Base-by-base conservation (phyloP, 805 yeast genomes). In the Saturnispora bothae region DNA sequence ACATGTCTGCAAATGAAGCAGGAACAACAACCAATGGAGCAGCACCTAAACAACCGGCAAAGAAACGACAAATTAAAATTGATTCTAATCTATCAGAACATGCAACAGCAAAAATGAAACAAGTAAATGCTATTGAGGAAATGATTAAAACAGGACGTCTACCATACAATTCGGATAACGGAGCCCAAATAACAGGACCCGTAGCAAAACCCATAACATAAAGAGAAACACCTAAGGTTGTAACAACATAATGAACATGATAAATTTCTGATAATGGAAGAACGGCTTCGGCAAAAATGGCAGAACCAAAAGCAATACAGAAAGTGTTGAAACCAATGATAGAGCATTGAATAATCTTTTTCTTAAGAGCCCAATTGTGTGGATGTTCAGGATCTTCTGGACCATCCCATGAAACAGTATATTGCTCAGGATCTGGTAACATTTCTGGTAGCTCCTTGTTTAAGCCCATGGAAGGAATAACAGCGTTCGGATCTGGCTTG, bases 141-240 rank as follows among this genome's bases (percentile, higher is more conserved):
- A 74, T 44, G 2, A 80, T 46, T 39, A 82, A 50, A 13, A 83
- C 76, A 14, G 69, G 57, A 54, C 72, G 71, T 57, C 95, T 71
- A 39, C 94, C 92, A 47, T 68, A 78, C 27, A 79, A 51, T 56
- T 82, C 94, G n/a, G 89, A 78, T 27, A 82, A 55, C 4, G 95
- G 95, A 19, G 92, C 96, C 85, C 92, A 88, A 27, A 84, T 51
- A 36, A 88, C 65, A 3, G 97, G 97, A 15, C 96, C 96, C 1
- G 84, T 70, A 1, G 96, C 96, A 60, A 86, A 89, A 9, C 96
- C 97, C 30, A 85, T 58, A n/a, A 88, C 96, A 50, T 74, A 88
- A 19, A 86, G 65, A 0, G 96, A 76, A 8, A 85, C 69, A 40
- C 84, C 82, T 33, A 89, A 66, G 17, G 83, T 70, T 12, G 81